Evolutionary conservation across 768 basidiomycete species (phyloP).

Genomic region (Coprinellus aureogranulatus): DNA sequence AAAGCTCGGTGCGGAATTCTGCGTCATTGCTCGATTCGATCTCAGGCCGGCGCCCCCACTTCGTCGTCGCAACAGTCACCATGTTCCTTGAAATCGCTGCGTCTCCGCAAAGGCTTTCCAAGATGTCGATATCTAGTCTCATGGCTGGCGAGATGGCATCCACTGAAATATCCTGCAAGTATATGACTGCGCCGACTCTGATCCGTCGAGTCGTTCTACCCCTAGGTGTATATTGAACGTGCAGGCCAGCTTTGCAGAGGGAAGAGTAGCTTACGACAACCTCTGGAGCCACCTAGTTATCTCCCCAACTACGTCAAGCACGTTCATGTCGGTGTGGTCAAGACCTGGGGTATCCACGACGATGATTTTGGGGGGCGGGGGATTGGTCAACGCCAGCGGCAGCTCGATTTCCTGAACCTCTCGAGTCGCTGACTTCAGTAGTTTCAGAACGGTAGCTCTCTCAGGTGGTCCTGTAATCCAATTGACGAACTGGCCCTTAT

Average conservation of each 20-base stretch:
- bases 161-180: background rate
- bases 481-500: background rate
- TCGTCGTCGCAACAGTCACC: background rate
- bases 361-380: background rate
- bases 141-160: background rate
- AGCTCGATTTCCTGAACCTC: background rate
- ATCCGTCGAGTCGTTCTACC: too few relatives aligned
- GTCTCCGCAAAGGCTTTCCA: background rate
- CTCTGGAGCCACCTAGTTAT: background rate
- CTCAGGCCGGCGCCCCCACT: background rate
- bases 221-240: background rate
- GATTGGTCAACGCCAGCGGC: background rate
- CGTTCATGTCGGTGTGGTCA: background rate
- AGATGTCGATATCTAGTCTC: background rate
- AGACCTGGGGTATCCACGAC: background rate
- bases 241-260: background rate
- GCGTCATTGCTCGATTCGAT: too few relatives aligned
- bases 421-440: background rate
- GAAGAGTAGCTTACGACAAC: background rate
- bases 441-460: too few relatives aligned
- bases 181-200: background rate
- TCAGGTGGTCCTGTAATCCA: background rate
- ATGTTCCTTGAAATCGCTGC: background rate
- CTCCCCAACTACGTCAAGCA: background rate
- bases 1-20: too few relatives aligned